Base-by-base conservation (phyloP, 106 monocot genomes). In the Dendrobium catenatum region DNA sequence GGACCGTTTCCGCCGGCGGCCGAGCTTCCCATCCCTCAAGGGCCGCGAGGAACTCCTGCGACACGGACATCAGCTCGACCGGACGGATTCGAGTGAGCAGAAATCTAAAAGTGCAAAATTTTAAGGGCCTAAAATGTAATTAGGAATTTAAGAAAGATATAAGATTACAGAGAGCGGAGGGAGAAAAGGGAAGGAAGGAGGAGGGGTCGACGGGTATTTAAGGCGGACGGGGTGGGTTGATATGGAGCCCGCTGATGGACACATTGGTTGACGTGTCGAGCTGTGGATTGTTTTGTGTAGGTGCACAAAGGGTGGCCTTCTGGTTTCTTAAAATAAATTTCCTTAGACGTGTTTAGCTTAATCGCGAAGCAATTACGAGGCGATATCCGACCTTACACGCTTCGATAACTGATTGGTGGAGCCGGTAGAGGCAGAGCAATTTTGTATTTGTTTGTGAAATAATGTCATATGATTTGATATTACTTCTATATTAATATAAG, bases 121-220 rank as follows among this genome's bases (percentile, higher is more conserved):
- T 42, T 48, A 73, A 47, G 77, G 41, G 26, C 42, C 51, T 73
- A 48, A 47, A 22, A 6, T n/a, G 26, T 26, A 66, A 22, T 22
- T 8, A 26, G 64, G 6, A 22, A 3, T 48, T 72, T 48, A 31
- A 16, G 33, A 16, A 43, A 58, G 16, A 47, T 55, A 51, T 24
- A 2, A 2, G 37, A 47, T 17, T 31, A 67, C 29, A 33, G 77
- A 77, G 68, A 33, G 76, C 11, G 46, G 79, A 76, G 79, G 77
- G 80, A 78, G 91, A 85, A 91, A 91, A 91, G 91, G 91, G 91
- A 87, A 79, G 85, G 55, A 85, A 78, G 7, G 91, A 58, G 15
- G 78, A 77, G 85, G 81, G 76, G 81, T 58, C n/a, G 85, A 73
- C 11, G 20, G 76, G 76, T 86, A 86, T 91, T 91, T 91, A 91